Base-by-base conservation (phyloP, 2,329 filamentous ascomycete genomes). In the Clonostachys rhizophaga region DNA sequence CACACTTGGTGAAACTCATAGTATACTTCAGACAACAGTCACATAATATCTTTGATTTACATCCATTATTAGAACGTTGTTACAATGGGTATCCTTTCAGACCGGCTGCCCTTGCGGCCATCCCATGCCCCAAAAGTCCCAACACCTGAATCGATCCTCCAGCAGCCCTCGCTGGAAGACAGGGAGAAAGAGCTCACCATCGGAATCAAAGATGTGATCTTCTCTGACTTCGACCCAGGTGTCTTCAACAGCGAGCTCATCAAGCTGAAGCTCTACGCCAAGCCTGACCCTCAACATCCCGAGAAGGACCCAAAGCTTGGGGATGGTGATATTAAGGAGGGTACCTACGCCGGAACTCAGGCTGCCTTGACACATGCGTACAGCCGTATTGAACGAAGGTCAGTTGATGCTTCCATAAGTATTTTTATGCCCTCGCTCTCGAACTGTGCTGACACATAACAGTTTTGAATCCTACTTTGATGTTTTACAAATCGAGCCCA, bases 231-330 rank as follows among this genome's bases (percentile, higher is more conserved):
- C 34, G 60, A 64, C 42, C 56, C 59, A 1, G 61, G 60, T 4
- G 53, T 64, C 37, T 57, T 62, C 40, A 54, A 60, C 46, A 57
- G 55, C 42, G 58, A 62, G 46, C 48, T 63, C 30, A 34, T 62
- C 14, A 56, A 54, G 30, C 36, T 58, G 37, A 55, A 55, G 45
- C 50, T 64, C n/a, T n/a, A 18, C n/a, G n/a, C 12, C 42, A 13
- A n/a, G n/a, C 30, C 13, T n/a, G n/a, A n/a, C 14, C 40, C n/a
- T 14, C 40, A 24, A 24, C 16, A 24, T 20, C 18, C 20, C 8
- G 18, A 14, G 13, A 30, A 42, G 20, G 40, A 20, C 16, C 40
- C 40, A n/a, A 30, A 42, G 13, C 3, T 42, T 20, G 40, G 40
- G 7, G 14, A 13, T 7, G 16, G n/a, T 10, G 14, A 14, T 13